These are phyloP conservation scores for Starmerella roubikii DNA, from an alignment of 805 yeast species.

Conservation along the genomic window DNA sequence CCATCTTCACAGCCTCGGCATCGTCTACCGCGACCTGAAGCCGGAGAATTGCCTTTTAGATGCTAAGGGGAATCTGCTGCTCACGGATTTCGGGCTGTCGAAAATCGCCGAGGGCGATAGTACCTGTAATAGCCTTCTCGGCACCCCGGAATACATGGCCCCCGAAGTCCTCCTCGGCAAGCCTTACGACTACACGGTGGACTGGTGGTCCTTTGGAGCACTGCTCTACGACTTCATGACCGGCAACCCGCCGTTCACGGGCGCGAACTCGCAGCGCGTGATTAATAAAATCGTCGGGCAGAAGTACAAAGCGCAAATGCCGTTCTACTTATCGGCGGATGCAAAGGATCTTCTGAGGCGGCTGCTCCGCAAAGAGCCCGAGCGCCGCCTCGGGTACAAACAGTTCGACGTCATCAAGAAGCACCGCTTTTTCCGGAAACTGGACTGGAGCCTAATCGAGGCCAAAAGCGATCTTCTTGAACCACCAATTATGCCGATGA, in stretches of 20 bases:
- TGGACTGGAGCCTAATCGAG: slow-evolving; percentile 53
- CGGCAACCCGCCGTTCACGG: slow-evolving; percentile 82
- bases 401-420: slow-evolving; percentile 41
- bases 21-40: slow-evolving; percentile 75
- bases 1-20: slow-evolving; percentile 67
- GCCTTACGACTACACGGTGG: slow-evolving; percentile 65
- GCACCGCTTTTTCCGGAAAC: slow-evolving; percentile 63
- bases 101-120: slow-evolving; percentile 32
- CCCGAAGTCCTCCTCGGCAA: slow-evolving; percentile 76
- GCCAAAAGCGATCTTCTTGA: slow-evolving; percentile 34
- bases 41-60: slow-evolving; percentile 82
- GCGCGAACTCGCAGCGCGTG: slow-evolving; percentile 61
- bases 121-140: slow-evolving; percentile 46
- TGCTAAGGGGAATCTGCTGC: slow-evolving; percentile 60
- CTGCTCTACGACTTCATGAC: slow-evolving; percentile 66
- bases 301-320: slow-evolving; percentile 41
- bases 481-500: slow-evolving; percentile 75
- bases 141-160: slow-evolving; percentile 79
- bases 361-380: slow-evolving; percentile 54
- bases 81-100: slow-evolving; percentile 74
- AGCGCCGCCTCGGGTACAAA: slow-evolving; percentile 47
- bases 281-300: slow-evolving; percentile 56
- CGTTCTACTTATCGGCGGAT: slow-evolving; percentile 63
- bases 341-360: slow-evolving; percentile 63
- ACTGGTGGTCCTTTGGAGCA: slow-evolving; percentile 88